Conservation (phyloP, 169 alveolate genomes). For the Plasmodium reichenowi region DNA sequence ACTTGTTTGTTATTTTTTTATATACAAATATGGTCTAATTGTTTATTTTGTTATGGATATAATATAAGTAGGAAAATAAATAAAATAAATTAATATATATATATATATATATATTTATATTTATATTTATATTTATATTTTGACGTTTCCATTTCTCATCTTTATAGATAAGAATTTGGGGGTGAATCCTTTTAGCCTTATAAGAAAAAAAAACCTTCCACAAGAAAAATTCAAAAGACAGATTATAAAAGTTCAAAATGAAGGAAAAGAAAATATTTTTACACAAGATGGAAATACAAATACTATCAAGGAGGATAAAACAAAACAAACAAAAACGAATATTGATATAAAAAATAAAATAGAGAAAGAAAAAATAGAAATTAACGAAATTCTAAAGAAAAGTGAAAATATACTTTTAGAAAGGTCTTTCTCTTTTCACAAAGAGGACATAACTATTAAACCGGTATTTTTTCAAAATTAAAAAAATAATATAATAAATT, state of each 20-base stretch:
- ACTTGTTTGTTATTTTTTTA: not conserved
- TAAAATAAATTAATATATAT: not conserved
- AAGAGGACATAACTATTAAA: constrained; percentile 27
- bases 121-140: not conserved
- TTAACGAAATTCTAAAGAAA: constrained; percentile 51
- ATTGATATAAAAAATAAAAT: not conserved
- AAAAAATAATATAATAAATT: not conserved
- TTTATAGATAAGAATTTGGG: no score
- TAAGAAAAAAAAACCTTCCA: not conserved
- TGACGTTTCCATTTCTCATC: not conserved
- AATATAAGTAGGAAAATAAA: not conserved
- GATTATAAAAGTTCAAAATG: not conserved
- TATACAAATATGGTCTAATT: not conserved
- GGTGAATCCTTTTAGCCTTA: no score
- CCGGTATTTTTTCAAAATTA: constrained; percentile 25
- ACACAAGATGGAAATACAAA: not conserved
- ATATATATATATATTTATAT: no score
- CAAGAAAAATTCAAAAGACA: no score
- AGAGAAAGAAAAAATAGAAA: constrained; percentile 35
- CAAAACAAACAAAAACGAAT: not conserved
- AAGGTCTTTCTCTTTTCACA: constrained; percentile 60
- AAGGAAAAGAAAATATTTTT: not conserved
- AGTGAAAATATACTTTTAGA: constrained; percentile 34
- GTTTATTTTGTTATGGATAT: constrained; percentile 2
- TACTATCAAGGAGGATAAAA: not conserved